Evolutionary conservation across 345 rosid genomes (phyloP).

Genomic region (Diplotaxis tenuifolia): DNA sequence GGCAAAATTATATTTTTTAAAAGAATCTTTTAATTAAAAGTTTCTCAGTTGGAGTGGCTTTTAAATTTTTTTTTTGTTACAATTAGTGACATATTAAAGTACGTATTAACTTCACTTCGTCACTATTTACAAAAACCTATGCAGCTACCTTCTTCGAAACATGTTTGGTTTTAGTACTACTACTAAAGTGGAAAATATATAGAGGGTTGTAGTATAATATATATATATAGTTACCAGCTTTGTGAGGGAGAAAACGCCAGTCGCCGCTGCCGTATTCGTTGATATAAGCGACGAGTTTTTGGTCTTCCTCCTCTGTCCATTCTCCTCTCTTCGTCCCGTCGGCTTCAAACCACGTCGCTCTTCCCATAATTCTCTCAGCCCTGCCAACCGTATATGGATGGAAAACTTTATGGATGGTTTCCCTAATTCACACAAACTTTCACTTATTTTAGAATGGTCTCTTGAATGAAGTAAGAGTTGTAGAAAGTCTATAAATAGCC

Average conservation of each 20-base stretch:
- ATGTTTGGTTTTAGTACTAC: not conserved
- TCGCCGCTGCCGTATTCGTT: constrained; percentile 51
- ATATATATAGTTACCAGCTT: constrained; percentile 45
- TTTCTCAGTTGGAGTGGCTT: not conserved
- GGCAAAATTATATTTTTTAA: not conserved
- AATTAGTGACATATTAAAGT: not conserved
- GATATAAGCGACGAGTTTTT: constrained; percentile 54
- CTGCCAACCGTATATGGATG: not conserved
- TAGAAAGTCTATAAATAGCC: not conserved
- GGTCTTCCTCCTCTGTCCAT: constrained; percentile 75
- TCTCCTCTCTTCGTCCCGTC: constrained; percentile 65
- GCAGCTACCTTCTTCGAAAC: not conserved
- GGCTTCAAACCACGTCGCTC: constrained; percentile 26
- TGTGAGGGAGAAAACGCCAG: constrained; percentile 65
- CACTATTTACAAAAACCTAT: not conserved
- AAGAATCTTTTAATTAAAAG: not conserved
- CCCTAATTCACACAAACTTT: not conserved
- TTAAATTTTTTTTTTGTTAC: not conserved
- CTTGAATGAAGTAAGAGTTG: not conserved
- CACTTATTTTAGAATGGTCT: not conserved
- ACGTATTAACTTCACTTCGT: not conserved
- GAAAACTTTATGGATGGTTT: not conserved
- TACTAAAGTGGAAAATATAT: too few species aligned
- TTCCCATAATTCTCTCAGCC: constrained; percentile 19
- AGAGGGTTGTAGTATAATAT: too few species aligned